These are phyloP conservation scores for Xylaria castorea DNA, from an alignment of 495 filamentous ascomycete species.

Conservation along the genomic window DNA sequence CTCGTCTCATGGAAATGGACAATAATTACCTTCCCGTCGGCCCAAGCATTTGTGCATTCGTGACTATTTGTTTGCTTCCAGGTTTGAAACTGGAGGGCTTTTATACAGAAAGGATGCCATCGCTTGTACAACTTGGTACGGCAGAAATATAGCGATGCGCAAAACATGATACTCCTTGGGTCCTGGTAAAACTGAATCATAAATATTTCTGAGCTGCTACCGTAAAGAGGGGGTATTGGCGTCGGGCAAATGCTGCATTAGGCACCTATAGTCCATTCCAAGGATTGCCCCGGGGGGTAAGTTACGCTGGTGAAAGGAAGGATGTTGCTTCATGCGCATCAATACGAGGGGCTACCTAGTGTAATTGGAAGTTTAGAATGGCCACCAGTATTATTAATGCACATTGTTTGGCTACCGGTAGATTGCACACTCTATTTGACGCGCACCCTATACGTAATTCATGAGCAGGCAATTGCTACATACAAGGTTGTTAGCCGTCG, in stretches of 20 bases:
- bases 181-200: background rate
- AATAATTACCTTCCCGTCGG: background rate
- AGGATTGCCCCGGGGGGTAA: background rate
- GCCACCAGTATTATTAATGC: background rate
- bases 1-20: background rate
- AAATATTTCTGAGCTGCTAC: background rate
- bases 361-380: background rate
- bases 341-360: background rate
- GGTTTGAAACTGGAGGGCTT: background rate
- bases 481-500: background rate
- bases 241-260: conserved; percentile 7
- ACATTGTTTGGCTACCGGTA: background rate
- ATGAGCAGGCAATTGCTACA: background rate
- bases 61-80: background rate
- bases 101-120: background rate
- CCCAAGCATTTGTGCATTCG: background rate
- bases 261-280: background rate
- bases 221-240: conserved; percentile 3
- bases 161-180: background rate
- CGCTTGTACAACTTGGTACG: background rate
- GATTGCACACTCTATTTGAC: background rate
- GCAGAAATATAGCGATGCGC: background rate
- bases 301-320: background rate
- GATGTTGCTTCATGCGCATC: background rate
- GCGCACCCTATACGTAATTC: background rate